Evolutionary conservation across 23 red algal genomes (phyloP), one percentile per base, ranked within the genome.

Genomic region (Gracilaria gracilis): DNA sequence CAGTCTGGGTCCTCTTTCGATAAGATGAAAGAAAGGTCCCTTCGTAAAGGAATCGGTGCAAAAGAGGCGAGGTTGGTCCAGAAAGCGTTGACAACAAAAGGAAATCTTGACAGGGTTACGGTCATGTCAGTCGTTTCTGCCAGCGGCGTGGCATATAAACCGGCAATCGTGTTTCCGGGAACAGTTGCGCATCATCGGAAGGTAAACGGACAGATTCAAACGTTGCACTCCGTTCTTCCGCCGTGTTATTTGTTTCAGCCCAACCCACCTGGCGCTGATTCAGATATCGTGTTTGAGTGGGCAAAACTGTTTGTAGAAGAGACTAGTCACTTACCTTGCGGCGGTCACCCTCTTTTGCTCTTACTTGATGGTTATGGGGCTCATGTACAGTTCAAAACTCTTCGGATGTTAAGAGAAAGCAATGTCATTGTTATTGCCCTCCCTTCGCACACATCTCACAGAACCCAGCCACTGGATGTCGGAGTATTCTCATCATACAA

Each of bases 61-160:
- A 37, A 36, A 37, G 31, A 47, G 32, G 14, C 32, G 23, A 75
- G 20, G 21, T 75, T 27, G 37, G n/a, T n/a, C n/a, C n/a, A n/a
- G n/a, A n/a, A n/a, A n/a, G n/a, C n/a, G n/a, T n/a, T n/a, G n/a
- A n/a, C 38, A 21, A 36, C 70, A 35, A 75, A 75, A 75, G 31
- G 73, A 6, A n/a, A 75, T 35, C 47, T 75, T n/a, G 47, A 75
- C 21, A 75, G 70, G 32, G 70, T 75, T 6, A 75, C 70, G 31
- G 47, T 29, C 2, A 75, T 75, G 70, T 32, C 32, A 8, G 70
- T 75, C 48, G n/a, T n/a, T n/a, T n/a, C n/a, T n/a, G n/a, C n/a
- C n/a, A n/a, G n/a, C n/a, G n/a, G n/a, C n/a, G n/a, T 16, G 48
- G 40, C 40, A 11, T 79, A 49, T 44, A 79, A 79, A 79, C 73